Base-by-base conservation (phyloP, 805 yeast genomes). In the Blastobotrys muscicola region DNA sequence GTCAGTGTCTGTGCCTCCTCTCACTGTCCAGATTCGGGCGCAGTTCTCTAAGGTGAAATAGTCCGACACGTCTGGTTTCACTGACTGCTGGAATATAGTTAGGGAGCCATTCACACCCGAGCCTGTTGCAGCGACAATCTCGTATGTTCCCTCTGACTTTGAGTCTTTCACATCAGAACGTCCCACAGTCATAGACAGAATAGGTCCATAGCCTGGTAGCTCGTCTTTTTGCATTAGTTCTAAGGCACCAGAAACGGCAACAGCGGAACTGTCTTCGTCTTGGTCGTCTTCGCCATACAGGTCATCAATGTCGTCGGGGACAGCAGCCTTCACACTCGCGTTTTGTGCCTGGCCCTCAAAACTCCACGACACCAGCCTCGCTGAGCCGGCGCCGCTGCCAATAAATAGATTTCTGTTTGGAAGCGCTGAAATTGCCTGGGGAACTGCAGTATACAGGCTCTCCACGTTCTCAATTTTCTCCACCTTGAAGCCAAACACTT, bases 61-160 rank as follows among this genome's bases (percentile, higher is more conserved):
- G 2, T 85, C 75, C 41, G 75, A 73, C 7, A 86, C 74, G 0
- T 58, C 59, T 0, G 95, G 94, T 46, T 78, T 78, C 10, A 86
- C 70, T 2, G 82, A 70, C 4, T 86, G 85, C 20, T 78, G 72
- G 46, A 85, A 70, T 3, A 81, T 69, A 30, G 80, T 75, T 29
- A 89, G 48, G 14, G 73, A 69, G 9, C 83, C 75, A 5, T 72
- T 68, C 1, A 58, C 51, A 7, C 71, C 78, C 11, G 77, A 68
- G 0, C 96, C 95, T 0, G 82, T 73, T 2, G 85, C 72, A 0
- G 82, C 76, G 5, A 85, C 72, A 2, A 86, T 72, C 5, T 85
- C 82, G 12, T 73, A 65, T 54, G 26, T 20, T 20, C 83, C 92
- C 38, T 73, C 68, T 48, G 60, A 67, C 49, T 78, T 80, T 2